Evolutionary conservation across 2,329 filamentous ascomycete genomes (phyloP), one percentile per base, ranked within the genome.

Genomic region (Monosporascus sp.): DNA sequence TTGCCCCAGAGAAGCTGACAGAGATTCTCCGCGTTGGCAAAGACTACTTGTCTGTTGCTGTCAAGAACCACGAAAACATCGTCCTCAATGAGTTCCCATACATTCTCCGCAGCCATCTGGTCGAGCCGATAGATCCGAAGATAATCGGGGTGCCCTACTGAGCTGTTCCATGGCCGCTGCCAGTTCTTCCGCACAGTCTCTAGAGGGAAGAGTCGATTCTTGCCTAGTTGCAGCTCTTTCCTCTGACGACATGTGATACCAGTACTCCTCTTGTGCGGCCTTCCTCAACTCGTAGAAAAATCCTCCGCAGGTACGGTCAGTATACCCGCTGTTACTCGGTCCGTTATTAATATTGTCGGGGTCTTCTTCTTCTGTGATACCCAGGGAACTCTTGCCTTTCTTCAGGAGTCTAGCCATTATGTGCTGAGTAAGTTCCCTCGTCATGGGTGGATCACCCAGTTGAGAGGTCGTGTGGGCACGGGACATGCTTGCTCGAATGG

Each of bases 1-100:
- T 38, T 17, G n/a, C 55, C 50, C n/a, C 55, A 52, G 39, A 57
- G 44, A 17, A 54, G 9, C n/a, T 57, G 48, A 18, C 44, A 41
- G 7, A 53, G 46, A 14, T 47, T 48, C 17, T 57, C 50, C 22
- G 52, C 25, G 43, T 53, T 57, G 14, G 55, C 57, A 38, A 59
- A 57, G 43, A 55, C 36, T 20, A 52, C 55, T 24, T 44, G 54
- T 11, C 45, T 22, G 37, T 57, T 51, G 17, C 31, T 50, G 41
- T 57, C 55, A 15, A 49, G 49, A 15, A 45, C 43, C 25, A 24
- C 25, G 43, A 45, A 45, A 24, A 45, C 25, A 45, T 45, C 43
- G 17, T 45, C 43, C 43, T 45, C 43, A 20, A 45, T 8, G 3
- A 45, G 25, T 45, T 24, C 43, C 43, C 43, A 45, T 11, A 45